These are phyloP conservation scores for Gracilaria domingensis DNA, from an alignment of 23 red algal genomes.

Conservation along the genomic window DNA sequence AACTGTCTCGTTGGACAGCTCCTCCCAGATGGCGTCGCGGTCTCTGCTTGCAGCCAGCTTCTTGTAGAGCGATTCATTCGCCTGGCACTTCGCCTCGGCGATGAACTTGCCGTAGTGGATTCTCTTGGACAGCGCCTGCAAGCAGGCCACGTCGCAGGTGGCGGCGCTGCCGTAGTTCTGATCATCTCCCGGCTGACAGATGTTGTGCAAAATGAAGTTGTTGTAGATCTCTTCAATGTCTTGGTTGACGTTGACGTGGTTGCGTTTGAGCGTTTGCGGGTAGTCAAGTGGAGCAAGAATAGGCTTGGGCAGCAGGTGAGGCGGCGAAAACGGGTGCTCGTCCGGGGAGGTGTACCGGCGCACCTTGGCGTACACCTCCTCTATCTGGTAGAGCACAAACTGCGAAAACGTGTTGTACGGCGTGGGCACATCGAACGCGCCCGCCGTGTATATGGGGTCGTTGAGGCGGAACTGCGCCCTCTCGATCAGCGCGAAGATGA, in stretches of 20 bases:
- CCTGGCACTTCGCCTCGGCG: conserved; percentile 96
- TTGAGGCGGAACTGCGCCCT: conserved; percentile 93
- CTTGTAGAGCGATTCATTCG: conserved; percentile 69
- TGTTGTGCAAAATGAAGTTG: conserved; percentile 68
- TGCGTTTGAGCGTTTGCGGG: conserved; percentile 76
- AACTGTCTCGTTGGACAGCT: conserved; percentile 80
- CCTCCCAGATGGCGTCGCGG: conserved; percentile 72
- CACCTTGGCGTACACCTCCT: conserved; percentile 91
- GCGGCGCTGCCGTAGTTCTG: conserved; percentile 96
- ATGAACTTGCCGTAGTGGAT: conserved; percentile 99
- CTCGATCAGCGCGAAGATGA: conserved; percentile 99
- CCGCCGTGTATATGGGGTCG: conserved; percentile 72
- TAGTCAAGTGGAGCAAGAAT: conserved; percentile 79
- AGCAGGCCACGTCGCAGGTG: conserved; percentile 90
- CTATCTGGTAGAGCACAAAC: conserved; percentile 87
- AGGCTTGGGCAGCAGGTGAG: conserved; percentile 69
- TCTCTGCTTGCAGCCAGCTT: conserved; percentile 67
- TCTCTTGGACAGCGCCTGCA: conserved; percentile 97
- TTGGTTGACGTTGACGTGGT: conserved; percentile 91
- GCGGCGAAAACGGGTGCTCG: conserved; percentile 92
- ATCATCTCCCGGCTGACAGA: conserved; percentile 92
- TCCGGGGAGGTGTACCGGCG: conserved; percentile 94
- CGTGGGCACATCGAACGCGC: conserved; percentile 73
- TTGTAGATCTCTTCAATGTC: conserved; percentile 77
- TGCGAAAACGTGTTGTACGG: conserved; percentile 80